These are phyloP conservation scores for Hyaloscypha hepaticicola DNA, from an alignment of 495 filamentous ascomycete genomes.

Conservation along the genomic window DNA sequence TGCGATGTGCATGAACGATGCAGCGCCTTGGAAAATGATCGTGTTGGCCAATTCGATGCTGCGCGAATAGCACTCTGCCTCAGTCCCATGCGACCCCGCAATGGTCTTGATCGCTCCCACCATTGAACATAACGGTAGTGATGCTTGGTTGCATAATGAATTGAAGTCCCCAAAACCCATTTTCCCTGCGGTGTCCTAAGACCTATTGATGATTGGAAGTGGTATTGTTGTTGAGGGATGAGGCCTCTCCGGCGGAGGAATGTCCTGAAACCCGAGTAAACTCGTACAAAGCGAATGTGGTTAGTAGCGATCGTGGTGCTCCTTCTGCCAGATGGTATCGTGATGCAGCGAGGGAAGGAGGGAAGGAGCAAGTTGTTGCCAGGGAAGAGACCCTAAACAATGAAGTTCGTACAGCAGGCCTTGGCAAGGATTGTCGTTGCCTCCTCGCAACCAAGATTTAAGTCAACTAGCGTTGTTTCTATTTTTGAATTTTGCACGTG, in stretches of 20 bases:
- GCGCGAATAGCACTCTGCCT: constrained; percentile 88
- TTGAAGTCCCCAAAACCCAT: constrained; percentile 94
- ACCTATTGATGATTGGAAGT: constrained; percentile 22
- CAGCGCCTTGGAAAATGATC: constrained; percentile 93
- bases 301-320: constrained; percentile 24
- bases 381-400: constrained; percentile 9
- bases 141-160: constrained; percentile 78
- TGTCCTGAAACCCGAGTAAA: neutral
- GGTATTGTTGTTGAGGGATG: constrained; percentile 11
- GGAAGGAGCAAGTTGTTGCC: constrained; percentile 12
- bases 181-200: constrained; percentile 23
- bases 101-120: constrained; percentile 52
- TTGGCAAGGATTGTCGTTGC: constrained; percentile 7
- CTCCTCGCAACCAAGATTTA: constrained; percentile 8
- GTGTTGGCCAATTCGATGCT: constrained; percentile 97
- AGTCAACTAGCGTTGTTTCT: neutral
- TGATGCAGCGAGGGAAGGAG: constrained; percentile 2
- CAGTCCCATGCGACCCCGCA: constrained; percentile 59
- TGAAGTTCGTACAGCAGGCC: constrained; percentile 3
- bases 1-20: constrained; percentile 88
- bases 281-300: constrained; percentile 20
- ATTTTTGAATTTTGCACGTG: neutral
- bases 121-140: constrained; percentile 83
- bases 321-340: constrained; percentile 5
- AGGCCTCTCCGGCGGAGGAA: constrained; percentile 1